phyloP scores from a whole-genome alignment of 2,329 filamentous ascomycete genomes.

The Emmonsiellopsis sp. region DNA sequence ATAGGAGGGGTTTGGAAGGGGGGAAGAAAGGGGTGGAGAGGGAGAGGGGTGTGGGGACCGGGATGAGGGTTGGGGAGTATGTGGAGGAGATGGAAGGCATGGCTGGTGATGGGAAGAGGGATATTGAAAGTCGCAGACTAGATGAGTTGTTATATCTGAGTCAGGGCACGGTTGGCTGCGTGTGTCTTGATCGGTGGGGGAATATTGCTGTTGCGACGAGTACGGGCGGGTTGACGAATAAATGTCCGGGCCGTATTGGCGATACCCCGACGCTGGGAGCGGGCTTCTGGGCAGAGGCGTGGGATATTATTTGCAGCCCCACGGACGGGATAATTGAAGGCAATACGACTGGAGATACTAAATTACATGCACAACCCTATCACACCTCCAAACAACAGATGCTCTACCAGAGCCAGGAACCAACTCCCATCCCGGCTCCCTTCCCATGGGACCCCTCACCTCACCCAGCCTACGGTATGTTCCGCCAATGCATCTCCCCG shows the following conservation, averaged over 20 bases:
- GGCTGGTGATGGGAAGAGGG: constrained; percentile 27
- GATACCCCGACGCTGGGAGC: constrained; percentile 78
- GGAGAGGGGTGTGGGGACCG: constrained; percentile 7
- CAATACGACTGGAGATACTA: not conserved
- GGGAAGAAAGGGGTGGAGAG: constrained; percentile 22
- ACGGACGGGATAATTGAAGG: not conserved
- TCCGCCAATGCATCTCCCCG: constrained; percentile 1
- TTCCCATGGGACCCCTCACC: not conserved
- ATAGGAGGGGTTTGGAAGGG: constrained; percentile 46
- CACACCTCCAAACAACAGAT: not conserved
- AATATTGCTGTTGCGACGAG: constrained; percentile 59
- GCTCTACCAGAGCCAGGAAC: not conserved
- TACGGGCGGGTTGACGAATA: constrained; percentile 78
- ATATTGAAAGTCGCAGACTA: constrained; percentile 36
- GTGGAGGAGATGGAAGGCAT: constrained; percentile 32
- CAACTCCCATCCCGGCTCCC: not conserved
- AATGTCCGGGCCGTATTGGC: constrained; percentile 73
- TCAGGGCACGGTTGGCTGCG: constrained; percentile 76
- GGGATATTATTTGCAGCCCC: constrained; percentile 43
- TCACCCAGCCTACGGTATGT: not conserved
- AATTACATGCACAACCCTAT: not conserved
- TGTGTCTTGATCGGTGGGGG: constrained; percentile 69
- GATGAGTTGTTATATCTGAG: constrained; percentile 56
- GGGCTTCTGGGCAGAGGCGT: constrained; percentile 86
- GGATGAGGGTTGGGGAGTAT: not conserved